Percentiles rank a stretch among this genome's conserved stretches.
phyloP scores from a whole-genome alignment of 805 yeast species.

The Saccharomycopsis selenospora region DNA sequence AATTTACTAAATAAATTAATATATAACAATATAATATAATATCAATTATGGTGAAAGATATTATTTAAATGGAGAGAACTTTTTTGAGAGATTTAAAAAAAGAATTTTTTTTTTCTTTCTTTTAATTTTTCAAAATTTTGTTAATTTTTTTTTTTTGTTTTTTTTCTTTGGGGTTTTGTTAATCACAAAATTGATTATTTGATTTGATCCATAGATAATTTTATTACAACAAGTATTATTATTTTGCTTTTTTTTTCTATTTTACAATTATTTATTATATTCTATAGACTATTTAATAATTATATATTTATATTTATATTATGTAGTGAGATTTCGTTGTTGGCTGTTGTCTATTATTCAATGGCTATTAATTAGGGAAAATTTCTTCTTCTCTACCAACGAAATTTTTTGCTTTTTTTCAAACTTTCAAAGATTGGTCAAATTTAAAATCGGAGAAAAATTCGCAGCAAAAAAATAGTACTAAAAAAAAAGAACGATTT shows the following conservation, averaged over 20 bases:
- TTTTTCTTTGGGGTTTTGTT: too few species aligned
- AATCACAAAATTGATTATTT: not conserved
- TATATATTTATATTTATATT: too few species aligned
- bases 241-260: too few species aligned
- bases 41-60: not conserved
- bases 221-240: not conserved
- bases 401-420: not conserved
- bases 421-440: not conserved
- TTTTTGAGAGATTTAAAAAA: not conserved
- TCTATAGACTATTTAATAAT: too few species aligned
- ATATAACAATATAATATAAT: too few species aligned
- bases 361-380: not conserved
- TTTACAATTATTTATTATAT: too few species aligned
- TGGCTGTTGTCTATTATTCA: not conserved
- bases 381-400: not conserved
- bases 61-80: not conserved
- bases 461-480: too few species aligned
- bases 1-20: too few species aligned
- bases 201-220: not conserved
- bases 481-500: too few species aligned
- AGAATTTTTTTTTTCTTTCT: not conserved
- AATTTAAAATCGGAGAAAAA: not conserved
- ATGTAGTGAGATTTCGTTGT: not conserved
- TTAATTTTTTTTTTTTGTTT: not conserved
- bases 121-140: not conserved